Evolutionary conservation across 768 basidiomycete species (phyloP).

Genomic region (Suillus tomentosus): DNA sequence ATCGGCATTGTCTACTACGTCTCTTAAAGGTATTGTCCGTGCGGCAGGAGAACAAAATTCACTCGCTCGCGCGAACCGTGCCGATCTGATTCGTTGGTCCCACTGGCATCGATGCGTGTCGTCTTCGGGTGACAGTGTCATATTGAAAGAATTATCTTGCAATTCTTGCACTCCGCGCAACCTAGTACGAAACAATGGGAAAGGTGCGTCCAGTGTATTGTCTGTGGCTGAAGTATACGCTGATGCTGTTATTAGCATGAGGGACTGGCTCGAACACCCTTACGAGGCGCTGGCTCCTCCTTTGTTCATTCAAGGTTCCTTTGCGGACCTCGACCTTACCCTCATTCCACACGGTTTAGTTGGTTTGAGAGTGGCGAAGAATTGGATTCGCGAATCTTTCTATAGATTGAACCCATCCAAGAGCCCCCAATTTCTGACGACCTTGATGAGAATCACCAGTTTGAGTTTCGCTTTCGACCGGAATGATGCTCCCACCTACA

Average conservation of each 20-base stretch:
- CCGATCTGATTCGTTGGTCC: too few relatives aligned
- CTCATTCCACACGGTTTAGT: constrained; percentile 43
- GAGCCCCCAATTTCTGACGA: constrained; percentile 39
- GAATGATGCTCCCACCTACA: constrained; percentile 34
- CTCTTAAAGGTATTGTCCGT: too few relatives aligned
- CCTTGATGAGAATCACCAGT: constrained; percentile 37
- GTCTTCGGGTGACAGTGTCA: too few relatives aligned
- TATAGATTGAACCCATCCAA: constrained; percentile 30
- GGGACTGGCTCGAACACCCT: constrained; percentile 45
- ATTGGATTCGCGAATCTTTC: constrained; percentile 49
- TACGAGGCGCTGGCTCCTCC: constrained; percentile 54
- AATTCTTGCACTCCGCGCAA: constrained; percentile 28
- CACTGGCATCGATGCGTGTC: too few relatives aligned
- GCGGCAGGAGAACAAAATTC: too few relatives aligned
- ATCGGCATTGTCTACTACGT: too few relatives aligned
- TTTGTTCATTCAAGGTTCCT: constrained; percentile 46
- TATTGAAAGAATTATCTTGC: constrained; percentile 36
- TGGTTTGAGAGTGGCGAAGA: constrained; percentile 39
- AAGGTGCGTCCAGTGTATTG: constrained; percentile 11
- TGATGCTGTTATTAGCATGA: constrained; percentile 1
- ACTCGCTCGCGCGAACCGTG: too few relatives aligned
- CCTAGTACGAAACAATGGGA: constrained; percentile 5
- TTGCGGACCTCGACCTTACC: constrained; percentile 35
- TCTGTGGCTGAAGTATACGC: too few relatives aligned
- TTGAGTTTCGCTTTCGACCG: constrained; percentile 43